Evolutionary conservation across 352 stramenopile species (phyloP), one percentile per base, ranked within the genome.

Genomic region (Phytophthora hybrid): DNA sequence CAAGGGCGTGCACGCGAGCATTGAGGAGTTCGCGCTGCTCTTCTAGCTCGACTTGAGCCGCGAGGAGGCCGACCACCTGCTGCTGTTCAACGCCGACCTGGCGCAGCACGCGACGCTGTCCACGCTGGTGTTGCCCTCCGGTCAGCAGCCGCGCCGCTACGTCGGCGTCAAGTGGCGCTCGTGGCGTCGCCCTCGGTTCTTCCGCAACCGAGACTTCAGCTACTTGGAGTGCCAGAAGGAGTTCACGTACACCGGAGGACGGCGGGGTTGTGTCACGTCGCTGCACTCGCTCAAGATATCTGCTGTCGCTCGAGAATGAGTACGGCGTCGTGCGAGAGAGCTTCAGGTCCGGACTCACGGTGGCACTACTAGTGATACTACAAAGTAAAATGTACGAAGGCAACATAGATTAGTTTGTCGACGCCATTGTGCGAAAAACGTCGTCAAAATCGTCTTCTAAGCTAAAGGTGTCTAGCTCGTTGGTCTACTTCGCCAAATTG

Each of bases 221-320:
- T 96, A 92, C 71, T 75, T 96, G 37, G 89, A 96, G 77, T 94
- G 86, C 65, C 89, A 94, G 47, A 93, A 96, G 49, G 88, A 96
- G 60, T 95, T 96, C 66, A 82, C 71, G 4, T 87, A 95, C 59
- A 63, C 80, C 1, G 61, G 76, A 37, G 90, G 90, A 18, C 69
- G 83, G n/a, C 64, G 80, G 1, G 85, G 85, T 8, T 93, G 82
- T 80, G 85, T 89, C 19, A 59, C 81, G 11, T 79, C 71, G 19
- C 67, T 91, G 49, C 82, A 89, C 64, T 91, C 83, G 39, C 74
- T 93, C 63, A 85, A 85, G 46, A 56, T 93, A 49, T 80, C 81
- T 85, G 80, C 66, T 88, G 37, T 77, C 81, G 10, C 66, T 93
- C 9, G 76, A 90, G 56, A 73, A 76, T 37, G 59, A 80, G 11